Base-by-base conservation (phyloP, 495 filamentous ascomycete species). In the Penicillium macrosclerotiorum region DNA sequence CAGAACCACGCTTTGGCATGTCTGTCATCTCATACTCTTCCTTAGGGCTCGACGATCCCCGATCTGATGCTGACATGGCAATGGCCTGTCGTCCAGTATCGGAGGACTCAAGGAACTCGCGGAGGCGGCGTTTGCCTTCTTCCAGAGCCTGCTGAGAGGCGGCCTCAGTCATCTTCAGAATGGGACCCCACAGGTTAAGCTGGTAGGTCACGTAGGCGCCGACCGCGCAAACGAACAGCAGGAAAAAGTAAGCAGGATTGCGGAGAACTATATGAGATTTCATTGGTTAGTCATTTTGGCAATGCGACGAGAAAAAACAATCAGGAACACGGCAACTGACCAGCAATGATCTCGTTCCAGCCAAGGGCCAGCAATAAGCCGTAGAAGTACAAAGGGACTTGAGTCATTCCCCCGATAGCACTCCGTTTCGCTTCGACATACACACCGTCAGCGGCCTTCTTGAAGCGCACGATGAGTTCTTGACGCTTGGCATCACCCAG, bases 351-450 rank as follows among this genome's bases (percentile, higher is more conserved):
- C 68, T 98, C 93, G 65, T 98, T 98, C 93, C 93, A 97, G 18
- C 93, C 93, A 30, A 98, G 73, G 22, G 89, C 89, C 46, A 98
- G 68, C 41, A 98, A 68, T 37, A 96, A 57, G 14, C 80, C 92
- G 52, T 95, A 98, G 63, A 97, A 96, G 65, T 95, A 97, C 42
- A 95, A 60, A 14, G 93, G 93, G 44, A 97, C 86, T 68, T 97
- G 90, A 3, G 89, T 88, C 52, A 98, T 86, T 45, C 92, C 90
- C 32, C 93, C 93, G 59, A 97, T 95, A 25, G 93, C 92, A 67
- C 90, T 89, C 34, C 93, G 80, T 76, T 96, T 97, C 24, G 93
- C 93, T 67, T 98, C 93, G 30, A 98, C 90, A 52, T 92, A 98
- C 2, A 98, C 90, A 0, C 90, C 93, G 60, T 98, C 93, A 12